phyloP scores from a whole-genome alignment of 306 rosid species.

The Spatholobus suberectus region DNA sequence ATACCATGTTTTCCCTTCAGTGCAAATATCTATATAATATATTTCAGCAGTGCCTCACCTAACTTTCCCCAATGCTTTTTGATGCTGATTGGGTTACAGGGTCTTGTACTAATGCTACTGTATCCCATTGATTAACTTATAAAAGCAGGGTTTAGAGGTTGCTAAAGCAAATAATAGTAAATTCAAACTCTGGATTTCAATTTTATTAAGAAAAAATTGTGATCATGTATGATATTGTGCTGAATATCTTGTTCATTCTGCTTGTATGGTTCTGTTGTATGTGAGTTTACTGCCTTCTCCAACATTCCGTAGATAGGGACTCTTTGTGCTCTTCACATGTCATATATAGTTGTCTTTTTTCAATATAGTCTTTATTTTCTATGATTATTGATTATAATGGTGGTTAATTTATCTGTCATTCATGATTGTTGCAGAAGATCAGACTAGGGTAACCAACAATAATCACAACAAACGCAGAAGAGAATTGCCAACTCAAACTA shows the following conservation, averaged over 20 bases:
- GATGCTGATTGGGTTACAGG: not conserved
- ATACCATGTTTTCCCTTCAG: not conserved
- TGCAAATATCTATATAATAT: not conserved
- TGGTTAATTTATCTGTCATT: conserved; percentile 24
- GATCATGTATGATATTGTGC: not conserved
- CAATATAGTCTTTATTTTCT: not conserved
- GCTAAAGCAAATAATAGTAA: not conserved
- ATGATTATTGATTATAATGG: conserved; percentile 3
- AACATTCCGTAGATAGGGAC: not conserved
- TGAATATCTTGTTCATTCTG: conserved; percentile 8
- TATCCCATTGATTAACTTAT: not conserved
- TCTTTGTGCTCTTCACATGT: not conserved
- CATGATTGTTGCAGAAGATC: conserved; percentile 61
- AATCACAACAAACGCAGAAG: conserved; percentile 66
- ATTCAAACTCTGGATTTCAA: conserved; percentile 8
- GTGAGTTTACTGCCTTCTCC: conserved; percentile 1
- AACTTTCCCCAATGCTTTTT: not conserved
- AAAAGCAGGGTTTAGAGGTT: not conserved
- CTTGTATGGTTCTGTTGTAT: not conserved
- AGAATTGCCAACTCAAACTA: conserved; percentile 45
- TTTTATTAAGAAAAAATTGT: not conserved
- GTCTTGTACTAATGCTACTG: not conserved
- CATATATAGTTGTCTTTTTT: not conserved
- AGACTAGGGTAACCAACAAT: conserved; percentile 45
- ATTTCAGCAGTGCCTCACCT: not conserved